A percentile compares a stretch with the other conserved stretches of the same genome.
phyloP scores from a whole-genome alignment of 305 asterid species.

The Solanum hybrid region DNA sequence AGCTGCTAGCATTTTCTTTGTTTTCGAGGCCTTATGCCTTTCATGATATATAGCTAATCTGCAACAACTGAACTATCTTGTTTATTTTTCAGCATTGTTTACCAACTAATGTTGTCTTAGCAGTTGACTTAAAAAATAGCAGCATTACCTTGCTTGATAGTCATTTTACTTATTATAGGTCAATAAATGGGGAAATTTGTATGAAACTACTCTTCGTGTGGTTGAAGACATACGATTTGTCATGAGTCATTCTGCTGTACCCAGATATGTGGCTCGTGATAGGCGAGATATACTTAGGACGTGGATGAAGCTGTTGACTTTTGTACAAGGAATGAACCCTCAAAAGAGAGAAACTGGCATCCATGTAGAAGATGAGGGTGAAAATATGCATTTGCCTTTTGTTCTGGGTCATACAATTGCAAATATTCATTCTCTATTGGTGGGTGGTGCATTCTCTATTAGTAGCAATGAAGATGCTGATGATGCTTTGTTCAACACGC shows the following conservation, averaged over 20 bases:
- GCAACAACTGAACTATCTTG: not conserved
- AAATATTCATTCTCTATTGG: conserved; percentile 65
- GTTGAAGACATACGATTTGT: conserved; percentile 86
- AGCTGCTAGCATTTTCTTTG: not conserved
- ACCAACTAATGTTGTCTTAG: not conserved
- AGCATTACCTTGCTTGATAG: not conserved
- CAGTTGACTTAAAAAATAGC: not conserved
- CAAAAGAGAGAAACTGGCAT: conserved; percentile 83
- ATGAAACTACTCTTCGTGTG: conserved; percentile 71
- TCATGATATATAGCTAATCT: not conserved
- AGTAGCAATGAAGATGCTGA: conserved; percentile 37
- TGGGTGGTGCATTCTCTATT: conserved; percentile 72
- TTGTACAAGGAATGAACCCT: conserved; percentile 92
- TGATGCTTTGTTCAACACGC: conserved; percentile 17
- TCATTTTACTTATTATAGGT: conserved; percentile 46
- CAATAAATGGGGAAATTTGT: conserved; percentile 61
- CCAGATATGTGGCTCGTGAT: conserved; percentile 54
- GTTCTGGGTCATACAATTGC: conserved; percentile 63
- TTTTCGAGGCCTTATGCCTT: not conserved
- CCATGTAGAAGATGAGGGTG: conserved; percentile 81
- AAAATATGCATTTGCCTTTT: conserved; percentile 66
- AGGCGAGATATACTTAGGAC: conserved; percentile 65
- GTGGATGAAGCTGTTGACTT: conserved; percentile 85
- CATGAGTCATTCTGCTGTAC: conserved; percentile 81
- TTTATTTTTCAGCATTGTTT: not conserved